Evolutionary conservation across 129 eudicot genomes (phyloP).

Genomic region (Centella asiatica): DNA sequence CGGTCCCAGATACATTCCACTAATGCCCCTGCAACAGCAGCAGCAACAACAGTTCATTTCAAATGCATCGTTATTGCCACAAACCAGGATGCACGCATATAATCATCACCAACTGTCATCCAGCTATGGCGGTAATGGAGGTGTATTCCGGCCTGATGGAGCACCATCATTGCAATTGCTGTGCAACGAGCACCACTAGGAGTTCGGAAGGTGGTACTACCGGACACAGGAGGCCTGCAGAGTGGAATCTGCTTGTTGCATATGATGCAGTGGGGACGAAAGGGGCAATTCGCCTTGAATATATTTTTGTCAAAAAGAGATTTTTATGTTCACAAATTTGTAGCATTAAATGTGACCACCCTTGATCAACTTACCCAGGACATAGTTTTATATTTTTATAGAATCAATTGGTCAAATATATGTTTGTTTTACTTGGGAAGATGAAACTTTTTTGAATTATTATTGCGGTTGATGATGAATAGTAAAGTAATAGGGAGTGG

Average conservation of each 20-base stretch:
- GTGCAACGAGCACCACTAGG: constrained; percentile 28
- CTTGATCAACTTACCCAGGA: too few species aligned
- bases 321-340: background rate
- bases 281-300: background rate
- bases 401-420: too few species aligned
- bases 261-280: background rate
- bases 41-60: constrained; percentile 26
- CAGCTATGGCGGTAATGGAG: constrained; percentile 17
- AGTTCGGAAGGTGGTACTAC: background rate
- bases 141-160: constrained; percentile 12
- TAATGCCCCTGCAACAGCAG: constrained; percentile 22
- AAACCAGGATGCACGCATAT: constrained; percentile 10
- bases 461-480: too few species aligned
- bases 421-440: too few species aligned
- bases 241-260: background rate
- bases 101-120: constrained; percentile 15
- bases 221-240: background rate
- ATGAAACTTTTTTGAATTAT: too few species aligned
- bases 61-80: constrained; percentile 17
- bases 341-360: too few species aligned
- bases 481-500: too few species aligned
- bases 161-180: constrained; percentile 20
- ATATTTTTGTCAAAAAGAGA: background rate
- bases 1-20: constrained; percentile 22
- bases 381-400: too few species aligned